Base-by-base conservation (phyloP, 164 flowering plant genomes). In the Vitis cinerea region DNA sequence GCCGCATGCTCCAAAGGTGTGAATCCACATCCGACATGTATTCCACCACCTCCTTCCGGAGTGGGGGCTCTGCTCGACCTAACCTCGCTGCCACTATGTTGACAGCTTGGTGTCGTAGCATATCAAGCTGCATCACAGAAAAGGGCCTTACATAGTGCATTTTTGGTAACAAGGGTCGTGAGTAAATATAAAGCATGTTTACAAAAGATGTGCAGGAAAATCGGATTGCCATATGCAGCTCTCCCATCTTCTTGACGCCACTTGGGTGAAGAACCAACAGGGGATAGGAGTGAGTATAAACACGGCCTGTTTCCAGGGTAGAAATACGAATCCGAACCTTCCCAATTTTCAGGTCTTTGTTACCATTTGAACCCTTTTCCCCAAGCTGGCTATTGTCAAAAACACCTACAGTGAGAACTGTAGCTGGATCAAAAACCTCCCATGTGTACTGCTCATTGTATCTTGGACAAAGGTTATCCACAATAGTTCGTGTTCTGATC, bases 201-300 rank as follows among this genome's bases (percentile, higher is more conserved):
- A 71, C 87, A 30, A 89, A 81, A 9, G 92, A 90, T 0, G 92
- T 88, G 85, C 94, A 92, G 1, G 98, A 82, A 73, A 94, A 94
- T 29, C 97, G 69, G n/a, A 94, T 79, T 1, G 97, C 98, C 75
- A 94, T 65, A 78, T 94, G 98, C 71, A 94, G 58, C 71, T 94
- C 98, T 2, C 97, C 97, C 97, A 92, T 92, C 76, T 92, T 94
- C 78, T 92, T 94, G 29, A 94, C 91, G 0, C 97, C 97, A 3
- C 86, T 79, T 31, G 98, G 90, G 54, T 90, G 91, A 49, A 94
- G 85, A 63, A 90, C 93, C 4, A 94, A 85, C 74, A 94, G 60
- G 0, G 98, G 98, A 62, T 94, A 94, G 12, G 91, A 85, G 72
- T 94, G 97, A n/a, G 98, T 90, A 56, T 92, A 94, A 14, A 94